Conservation (phyloP, 306 rosid species). For the Glycyrrhiza uralensis region DNA sequence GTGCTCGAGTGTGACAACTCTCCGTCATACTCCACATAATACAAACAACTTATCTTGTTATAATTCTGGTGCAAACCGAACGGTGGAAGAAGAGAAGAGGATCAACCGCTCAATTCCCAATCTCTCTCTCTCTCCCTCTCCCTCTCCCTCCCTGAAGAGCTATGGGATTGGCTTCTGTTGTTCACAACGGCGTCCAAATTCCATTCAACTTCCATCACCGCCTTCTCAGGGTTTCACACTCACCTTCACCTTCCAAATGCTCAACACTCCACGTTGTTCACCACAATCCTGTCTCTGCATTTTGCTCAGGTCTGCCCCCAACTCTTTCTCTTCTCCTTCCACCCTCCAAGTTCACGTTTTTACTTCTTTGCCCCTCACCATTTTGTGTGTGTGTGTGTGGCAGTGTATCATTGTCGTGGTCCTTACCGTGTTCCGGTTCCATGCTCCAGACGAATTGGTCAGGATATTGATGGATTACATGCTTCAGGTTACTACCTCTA, state of each 20-base stretch:
- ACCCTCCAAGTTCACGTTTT: not conserved
- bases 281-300: slow-evolving; percentile 29
- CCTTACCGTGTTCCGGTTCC: slow-evolving; percentile 36
- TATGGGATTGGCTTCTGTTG: slow-evolving; percentile 69
- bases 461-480: slow-evolving; percentile 37
- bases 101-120: not conserved
- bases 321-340: not conserved
- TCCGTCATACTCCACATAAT: not conserved
- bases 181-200: slow-evolving; percentile 41
- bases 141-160: not conserved
- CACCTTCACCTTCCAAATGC: slow-evolving; percentile 36
- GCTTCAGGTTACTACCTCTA: slow-evolving; percentile 46
- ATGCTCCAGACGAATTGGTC: slow-evolving; percentile 50
- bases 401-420: slow-evolving; percentile 43
- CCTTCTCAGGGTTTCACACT: slow-evolving; percentile 29
- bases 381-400: not conserved
- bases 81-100: not conserved
- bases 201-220: slow-evolving; percentile 29
- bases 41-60: not conserved
- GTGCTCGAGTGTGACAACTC: not conserved
- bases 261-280: slow-evolving; percentile 15
- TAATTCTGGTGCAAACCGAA: slow-evolving; percentile 1
- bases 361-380: not conserved
- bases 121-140: not conserved
- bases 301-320: slow-evolving; percentile 42